Conservation (phyloP, 495 filamentous ascomycete species). For the Trypethelium eluteriae region DNA sequence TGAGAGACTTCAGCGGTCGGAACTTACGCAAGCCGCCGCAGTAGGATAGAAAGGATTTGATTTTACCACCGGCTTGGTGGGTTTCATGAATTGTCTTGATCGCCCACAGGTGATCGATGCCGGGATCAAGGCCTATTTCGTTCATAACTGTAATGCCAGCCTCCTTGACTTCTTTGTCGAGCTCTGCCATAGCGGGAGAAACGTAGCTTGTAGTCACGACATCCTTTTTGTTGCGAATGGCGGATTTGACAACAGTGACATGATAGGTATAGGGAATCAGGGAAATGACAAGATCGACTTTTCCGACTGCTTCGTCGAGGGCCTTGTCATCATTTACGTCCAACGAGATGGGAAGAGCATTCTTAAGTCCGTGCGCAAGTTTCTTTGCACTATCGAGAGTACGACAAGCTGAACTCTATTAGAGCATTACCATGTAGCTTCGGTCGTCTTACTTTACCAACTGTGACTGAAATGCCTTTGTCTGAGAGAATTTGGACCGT, state of each 20-base stretch:
- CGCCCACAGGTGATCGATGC: constrained; percentile 74
- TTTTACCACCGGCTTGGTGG: constrained; percentile 77
- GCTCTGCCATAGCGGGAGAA: constrained; percentile 82
- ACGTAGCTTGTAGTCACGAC: constrained; percentile 96
- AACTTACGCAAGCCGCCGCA: constrained; percentile 65
- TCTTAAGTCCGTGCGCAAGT: constrained; percentile 62
- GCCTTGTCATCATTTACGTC: constrained; percentile 68
- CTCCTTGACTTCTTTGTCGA: constrained; percentile 74
- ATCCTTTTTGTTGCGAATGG: constrained; percentile 85
- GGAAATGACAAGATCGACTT: constrained; percentile 57
- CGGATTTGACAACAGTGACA: constrained; percentile 83
- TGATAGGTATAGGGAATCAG: constrained; percentile 94
- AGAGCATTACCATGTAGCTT: constrained; percentile 27
- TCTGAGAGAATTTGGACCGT: constrained; percentile 23
- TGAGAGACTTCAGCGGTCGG: too few species aligned
- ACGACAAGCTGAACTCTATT: constrained; percentile 56
- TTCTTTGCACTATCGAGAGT: constrained; percentile 69
- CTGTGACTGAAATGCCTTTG: constrained; percentile 24
- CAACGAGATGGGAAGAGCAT: constrained; percentile 66
- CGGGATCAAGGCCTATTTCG: constrained; percentile 74
- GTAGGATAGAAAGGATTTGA: constrained; percentile 74
- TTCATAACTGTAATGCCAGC: constrained; percentile 98
- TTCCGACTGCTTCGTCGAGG: constrained; percentile 68
- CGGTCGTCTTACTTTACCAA: not conserved
- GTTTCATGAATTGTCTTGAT: constrained; percentile 82